These are phyloP conservation scores for Pugionium dolabratum DNA, from an alignment of 345 rosid species.

Conservation along the genomic window DNA sequence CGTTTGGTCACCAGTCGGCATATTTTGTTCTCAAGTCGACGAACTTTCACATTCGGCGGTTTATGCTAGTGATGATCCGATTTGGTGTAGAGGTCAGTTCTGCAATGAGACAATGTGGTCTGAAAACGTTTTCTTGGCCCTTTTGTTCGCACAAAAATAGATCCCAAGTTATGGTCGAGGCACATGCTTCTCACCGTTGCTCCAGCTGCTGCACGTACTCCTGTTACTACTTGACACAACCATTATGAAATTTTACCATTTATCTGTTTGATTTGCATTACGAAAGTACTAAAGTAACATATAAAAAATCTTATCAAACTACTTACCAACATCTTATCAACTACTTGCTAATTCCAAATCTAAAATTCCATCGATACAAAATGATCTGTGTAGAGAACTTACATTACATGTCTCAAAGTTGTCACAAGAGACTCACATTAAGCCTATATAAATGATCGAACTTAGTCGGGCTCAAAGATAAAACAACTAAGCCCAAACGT, in stretches of 20 bases:
- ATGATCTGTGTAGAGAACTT: too few species aligned
- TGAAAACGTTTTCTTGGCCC: slow-evolving; percentile 65
- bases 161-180: slow-evolving; percentile 48
- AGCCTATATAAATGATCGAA: not conserved
- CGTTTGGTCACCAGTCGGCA: too few species aligned
- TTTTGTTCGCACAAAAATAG: slow-evolving; percentile 55
- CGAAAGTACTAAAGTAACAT: too few species aligned
- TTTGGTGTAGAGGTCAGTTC: slow-evolving; percentile 67
- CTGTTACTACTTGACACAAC: slow-evolving; percentile 86
- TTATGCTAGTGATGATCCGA: slow-evolving; percentile 65
- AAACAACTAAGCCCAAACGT: not conserved
- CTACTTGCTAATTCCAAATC: too few species aligned
- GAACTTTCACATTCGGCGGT: too few species aligned
- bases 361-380: too few species aligned
- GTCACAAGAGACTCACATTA: not conserved
- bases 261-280: too few species aligned
- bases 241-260: not conserved
- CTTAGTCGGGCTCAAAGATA: not conserved
- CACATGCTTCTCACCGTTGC: slow-evolving; percentile 68
- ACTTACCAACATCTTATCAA: too few species aligned
- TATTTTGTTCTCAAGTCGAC: too few species aligned
- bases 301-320: too few species aligned
- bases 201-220: slow-evolving; percentile 79
- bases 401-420: not conserved
- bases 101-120: slow-evolving; percentile 62